Conservation (phyloP, 306 rosid genomes). For the Dicorynia guianensis region DNA sequence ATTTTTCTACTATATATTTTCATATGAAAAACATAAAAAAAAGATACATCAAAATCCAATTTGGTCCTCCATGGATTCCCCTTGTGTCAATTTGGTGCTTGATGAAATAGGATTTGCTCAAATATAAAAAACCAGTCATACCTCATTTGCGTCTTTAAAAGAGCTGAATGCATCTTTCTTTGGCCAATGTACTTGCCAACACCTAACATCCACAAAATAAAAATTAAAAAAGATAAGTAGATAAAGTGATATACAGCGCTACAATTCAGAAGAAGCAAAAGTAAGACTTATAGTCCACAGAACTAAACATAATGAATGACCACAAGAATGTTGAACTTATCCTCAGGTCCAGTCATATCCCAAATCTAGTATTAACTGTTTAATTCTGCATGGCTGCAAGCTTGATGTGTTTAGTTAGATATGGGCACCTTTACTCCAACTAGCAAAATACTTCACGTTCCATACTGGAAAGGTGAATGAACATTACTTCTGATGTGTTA, state of each 20-base stretch:
- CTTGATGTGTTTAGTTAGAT: constrained; percentile 15
- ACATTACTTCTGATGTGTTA: constrained; percentile 15
- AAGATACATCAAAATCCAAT: too few relatives aligned
- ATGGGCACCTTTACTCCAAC: constrained; percentile 1
- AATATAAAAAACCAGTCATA: constrained; percentile 25
- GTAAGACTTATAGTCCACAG: constrained; percentile 19
- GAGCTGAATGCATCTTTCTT: constrained; percentile 51
- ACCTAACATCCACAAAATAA: constrained; percentile 38
- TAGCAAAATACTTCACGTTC: background rate
- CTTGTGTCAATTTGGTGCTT: too few relatives aligned
- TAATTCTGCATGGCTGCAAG: background rate
- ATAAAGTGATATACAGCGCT: background rate
- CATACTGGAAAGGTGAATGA: constrained; percentile 23
- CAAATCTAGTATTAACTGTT: background rate
- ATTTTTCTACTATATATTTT: too few relatives aligned
- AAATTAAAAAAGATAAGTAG: background rate
- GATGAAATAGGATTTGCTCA: background rate
- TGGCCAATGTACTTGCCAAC: constrained; percentile 58
- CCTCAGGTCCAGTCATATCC: constrained; percentile 3
- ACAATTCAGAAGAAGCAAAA: constrained; percentile 19
- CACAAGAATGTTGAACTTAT: background rate
- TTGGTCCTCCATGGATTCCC: too few relatives aligned
- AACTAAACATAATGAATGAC: background rate
- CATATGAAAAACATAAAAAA: too few relatives aligned
- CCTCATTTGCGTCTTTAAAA: constrained; percentile 66